Conservation (phyloP, 805 yeast species). For the Saturnispora ahearnii region DNA sequence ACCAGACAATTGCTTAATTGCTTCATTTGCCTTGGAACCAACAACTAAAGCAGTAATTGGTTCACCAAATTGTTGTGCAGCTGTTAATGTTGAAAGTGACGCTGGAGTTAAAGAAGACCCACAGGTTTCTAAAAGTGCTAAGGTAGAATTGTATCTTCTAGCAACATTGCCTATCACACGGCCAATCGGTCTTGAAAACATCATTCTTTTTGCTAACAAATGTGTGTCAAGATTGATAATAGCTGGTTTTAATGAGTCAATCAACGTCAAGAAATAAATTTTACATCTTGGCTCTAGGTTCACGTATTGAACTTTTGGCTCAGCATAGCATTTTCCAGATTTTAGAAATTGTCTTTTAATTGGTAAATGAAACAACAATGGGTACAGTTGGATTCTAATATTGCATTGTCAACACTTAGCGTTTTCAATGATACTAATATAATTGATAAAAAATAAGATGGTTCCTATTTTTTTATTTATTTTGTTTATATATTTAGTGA, state of each 20-base stretch:
- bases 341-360: too few relatives aligned
- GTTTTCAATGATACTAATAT: too few relatives aligned
- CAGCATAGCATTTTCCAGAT: neutral
- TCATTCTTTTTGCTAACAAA: neutral
- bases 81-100: constrained; percentile 63
- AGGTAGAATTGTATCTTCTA: constrained; percentile 39
- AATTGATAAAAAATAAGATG: neutral
- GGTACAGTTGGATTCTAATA: too few relatives aligned
- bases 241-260: too few relatives aligned
- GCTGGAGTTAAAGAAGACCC: constrained; percentile 52
- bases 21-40: constrained; percentile 51
- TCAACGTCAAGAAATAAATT: too few relatives aligned
- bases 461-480: neutral
- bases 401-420: too few relatives aligned
- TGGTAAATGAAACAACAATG: too few relatives aligned
- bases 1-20: constrained; percentile 42
- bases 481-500: neutral
- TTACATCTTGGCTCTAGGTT: too few relatives aligned
- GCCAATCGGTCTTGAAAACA: constrained; percentile 3
- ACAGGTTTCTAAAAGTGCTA: constrained; percentile 64
- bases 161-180: neutral
- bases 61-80: constrained; percentile 67
- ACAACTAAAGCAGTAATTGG: constrained; percentile 74
- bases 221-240: too few relatives aligned
- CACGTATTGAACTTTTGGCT: neutral